Evolutionary conservation across 306 rosid species (phyloP).

Genomic region (Amphicarpaea edgeworthii): DNA sequence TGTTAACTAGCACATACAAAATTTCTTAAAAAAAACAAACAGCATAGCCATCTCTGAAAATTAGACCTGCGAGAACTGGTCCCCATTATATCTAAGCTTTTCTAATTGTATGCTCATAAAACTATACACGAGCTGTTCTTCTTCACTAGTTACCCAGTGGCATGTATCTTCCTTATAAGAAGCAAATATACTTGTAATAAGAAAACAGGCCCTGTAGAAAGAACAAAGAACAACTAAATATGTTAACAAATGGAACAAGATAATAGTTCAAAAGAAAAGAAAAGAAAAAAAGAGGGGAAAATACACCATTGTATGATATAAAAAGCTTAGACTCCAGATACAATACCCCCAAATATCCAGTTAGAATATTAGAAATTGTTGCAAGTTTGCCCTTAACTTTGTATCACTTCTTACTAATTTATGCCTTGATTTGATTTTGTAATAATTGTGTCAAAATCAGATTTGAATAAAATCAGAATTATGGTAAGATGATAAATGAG

Average conservation of each 20-base stretch:
- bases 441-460: no score
- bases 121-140: constrained; percentile 52
- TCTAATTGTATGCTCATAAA: constrained; percentile 53
- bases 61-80: constrained; percentile 78
- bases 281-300: not conserved
- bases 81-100: constrained; percentile 78
- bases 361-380: constrained; percentile 18
- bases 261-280: constrained; percentile 26
- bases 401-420: no score
- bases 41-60: constrained; percentile 29
- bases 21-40: constrained; percentile 10
- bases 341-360: constrained; percentile 18
- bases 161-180: constrained; percentile 46
- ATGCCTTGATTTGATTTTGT: no score
- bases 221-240: constrained; percentile 47
- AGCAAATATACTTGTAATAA: constrained; percentile 41
- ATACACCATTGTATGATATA: constrained; percentile 9
- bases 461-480: no score
- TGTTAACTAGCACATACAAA: constrained; percentile 32
- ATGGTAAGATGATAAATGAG: no score
- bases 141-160: constrained; percentile 53
- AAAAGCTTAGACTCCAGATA: constrained; percentile 20
- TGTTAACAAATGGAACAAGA: constrained; percentile 44
- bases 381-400: not conserved
- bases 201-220: constrained; percentile 52